Conservation (phyloP, 176 grass and related monocot genomes). For the Bolboschoenus planiculmis region DNA sequence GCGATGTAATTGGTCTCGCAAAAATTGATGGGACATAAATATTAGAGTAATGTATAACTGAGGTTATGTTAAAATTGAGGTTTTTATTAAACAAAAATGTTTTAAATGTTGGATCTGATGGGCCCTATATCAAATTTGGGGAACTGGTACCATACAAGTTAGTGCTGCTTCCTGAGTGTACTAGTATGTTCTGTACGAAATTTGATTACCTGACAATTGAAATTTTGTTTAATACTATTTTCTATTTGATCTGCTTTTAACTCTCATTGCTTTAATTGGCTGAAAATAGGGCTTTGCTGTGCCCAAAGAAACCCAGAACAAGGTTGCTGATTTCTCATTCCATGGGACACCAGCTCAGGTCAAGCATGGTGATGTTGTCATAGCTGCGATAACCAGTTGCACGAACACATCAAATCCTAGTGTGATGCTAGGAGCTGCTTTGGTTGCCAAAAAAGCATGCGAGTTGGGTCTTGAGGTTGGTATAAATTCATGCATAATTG, state of each 20-base stretch:
- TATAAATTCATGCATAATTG: conserved; percentile 1
- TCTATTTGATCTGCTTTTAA: conserved; percentile 8
- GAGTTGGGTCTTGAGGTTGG: conserved; percentile 87
- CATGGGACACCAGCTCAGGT: conserved; percentile 67
- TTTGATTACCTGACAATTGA: background rate
- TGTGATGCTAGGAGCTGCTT: conserved; percentile 94
- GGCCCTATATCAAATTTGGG: background rate
- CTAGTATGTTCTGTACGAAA: background rate
- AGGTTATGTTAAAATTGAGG: background rate
- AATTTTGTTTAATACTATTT: background rate
- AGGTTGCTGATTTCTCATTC: conserved; percentile 87
- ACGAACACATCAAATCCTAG: conserved; percentile 99
- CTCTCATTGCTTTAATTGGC: conserved; percentile 5
- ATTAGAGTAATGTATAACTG: background rate
- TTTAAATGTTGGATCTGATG: background rate
- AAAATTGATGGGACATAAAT: background rate
- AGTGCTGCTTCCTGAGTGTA: background rate
- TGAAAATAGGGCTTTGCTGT: conserved; percentile 88
- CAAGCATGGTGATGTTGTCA: conserved; percentile 96
- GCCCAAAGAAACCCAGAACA: conserved; percentile 83
- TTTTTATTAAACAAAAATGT: background rate
- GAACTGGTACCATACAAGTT: background rate
- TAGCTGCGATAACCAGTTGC: conserved; percentile 97
- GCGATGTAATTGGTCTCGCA: background rate
- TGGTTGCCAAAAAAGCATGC: conserved; percentile 97